Evolutionary conservation across 2,329 filamentous ascomycete genomes (phyloP).

Genomic region (Curvularia lunata): DNA sequence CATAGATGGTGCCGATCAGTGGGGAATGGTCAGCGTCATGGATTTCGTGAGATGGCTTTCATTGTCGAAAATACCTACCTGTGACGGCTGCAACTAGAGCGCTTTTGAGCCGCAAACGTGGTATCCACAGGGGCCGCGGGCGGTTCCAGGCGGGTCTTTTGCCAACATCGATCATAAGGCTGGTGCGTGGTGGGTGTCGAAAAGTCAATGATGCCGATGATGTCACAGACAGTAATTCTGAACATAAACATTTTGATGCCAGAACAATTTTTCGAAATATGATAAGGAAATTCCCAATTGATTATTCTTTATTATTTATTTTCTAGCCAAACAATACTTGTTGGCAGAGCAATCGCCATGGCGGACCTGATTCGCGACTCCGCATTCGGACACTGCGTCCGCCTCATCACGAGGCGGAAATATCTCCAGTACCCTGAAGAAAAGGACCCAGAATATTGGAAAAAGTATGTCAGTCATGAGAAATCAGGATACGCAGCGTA

Average conservation of each 20-base stretch:
- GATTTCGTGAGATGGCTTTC: slow-evolving; percentile 2
- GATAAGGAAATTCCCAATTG: background rate
- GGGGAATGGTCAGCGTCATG: slow-evolving; percentile 17
- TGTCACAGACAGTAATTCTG: slow-evolving; percentile 7
- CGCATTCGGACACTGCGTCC: slow-evolving; percentile 48
- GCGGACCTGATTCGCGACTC: slow-evolving; percentile 31
- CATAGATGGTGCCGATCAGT: slow-evolving; percentile 12
- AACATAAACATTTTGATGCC: background rate
- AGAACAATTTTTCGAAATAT: background rate
- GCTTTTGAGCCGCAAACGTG: slow-evolving; percentile 5
- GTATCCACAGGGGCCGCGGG: background rate
- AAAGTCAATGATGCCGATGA: slow-evolving; percentile 11
- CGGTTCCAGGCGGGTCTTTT: background rate
- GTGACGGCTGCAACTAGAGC: slow-evolving; percentile 4
- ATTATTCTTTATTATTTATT: background rate
- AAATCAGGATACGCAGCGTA: slow-evolving; percentile 58
- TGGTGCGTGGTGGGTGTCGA: background rate
- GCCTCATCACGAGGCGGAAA: slow-evolving; percentile 49
- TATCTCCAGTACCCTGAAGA: slow-evolving; percentile 57
- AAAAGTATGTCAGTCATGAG: slow-evolving; percentile 57
- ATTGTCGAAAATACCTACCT: background rate
- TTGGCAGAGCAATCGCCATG: slow-evolving; percentile 13
- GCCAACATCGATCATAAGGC: background rate
- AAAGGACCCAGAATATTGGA: slow-evolving; percentile 56
- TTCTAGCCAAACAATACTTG: background rate